Base-by-base conservation (phyloP, 1,284 basidiomycete species). In the Cryptococcus jaspeensis region DNA sequence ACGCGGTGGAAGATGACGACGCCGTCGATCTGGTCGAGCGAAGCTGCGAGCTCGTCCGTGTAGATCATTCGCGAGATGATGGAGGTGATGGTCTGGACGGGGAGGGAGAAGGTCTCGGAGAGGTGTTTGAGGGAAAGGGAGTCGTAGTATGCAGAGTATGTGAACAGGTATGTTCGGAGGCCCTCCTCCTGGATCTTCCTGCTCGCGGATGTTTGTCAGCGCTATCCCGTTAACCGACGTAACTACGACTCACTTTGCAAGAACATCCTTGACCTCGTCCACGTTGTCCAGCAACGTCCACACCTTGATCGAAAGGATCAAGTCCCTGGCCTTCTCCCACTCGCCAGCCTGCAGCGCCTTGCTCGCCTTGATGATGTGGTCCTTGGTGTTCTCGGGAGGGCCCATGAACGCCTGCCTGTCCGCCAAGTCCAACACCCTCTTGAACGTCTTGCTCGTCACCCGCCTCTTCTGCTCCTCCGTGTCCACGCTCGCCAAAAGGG, bases 311-410 rank as follows among this genome's bases (percentile, higher is more conserved):
- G 89, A 88, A 70, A 92, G 85, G 60, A 99, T 87, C 52, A 99
- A 82, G 73, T 98, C 92, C 52, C 89, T 85, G 72, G 92, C 96
- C 71, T 88, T 87, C 76, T 95, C 89, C 96, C 96, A 99, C 70
- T 99, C 92, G 48, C 96, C 95, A 62, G 89, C 87, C 79, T 98
- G 93, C 54, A 99, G 80, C 5, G 96, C 94, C 80, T 94, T 96
- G 78, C 89, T 90, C 5, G 96, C 96, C 79, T 98, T 95, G 91
- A 99, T 98, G 76, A 99, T 95, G 77, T 99, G 95, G 75, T 99
- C 96, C 43, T 95, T 82, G 50, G 95, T 99, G 76, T 92, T 98
- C 80, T 99, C 96, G 32, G 96, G 96, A 2, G 96, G 96, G 16
- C 96, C 96, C 42, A 92, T 94, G 79, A 99, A 99, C 11, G 97